phyloP scores from a whole-genome alignment of 371 early-diverging fungal species.

The Funneliformis caledonium region DNA sequence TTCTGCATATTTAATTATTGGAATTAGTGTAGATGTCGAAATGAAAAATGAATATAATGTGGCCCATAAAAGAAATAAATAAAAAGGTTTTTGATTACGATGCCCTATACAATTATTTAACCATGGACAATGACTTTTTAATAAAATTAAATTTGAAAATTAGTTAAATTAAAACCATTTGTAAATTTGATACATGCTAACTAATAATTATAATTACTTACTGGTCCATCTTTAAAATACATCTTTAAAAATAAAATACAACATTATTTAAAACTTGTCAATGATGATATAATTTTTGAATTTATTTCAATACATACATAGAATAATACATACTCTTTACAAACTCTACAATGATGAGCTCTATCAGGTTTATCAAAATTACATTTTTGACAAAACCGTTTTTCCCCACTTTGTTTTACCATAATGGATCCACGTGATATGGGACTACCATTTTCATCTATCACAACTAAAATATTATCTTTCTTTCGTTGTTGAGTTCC shows the following conservation, averaged over 20 bases:
- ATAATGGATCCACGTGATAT: constrained; percentile 38
- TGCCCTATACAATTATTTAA: constrained; percentile 53
- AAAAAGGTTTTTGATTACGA: constrained; percentile 51
- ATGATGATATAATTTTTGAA: too few species aligned
- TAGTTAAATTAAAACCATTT: neutral
- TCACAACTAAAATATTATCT: neutral
- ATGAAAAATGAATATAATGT: constrained; percentile 46
- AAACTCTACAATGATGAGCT: constrained; percentile 49
- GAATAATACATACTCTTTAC: constrained; percentile 17
- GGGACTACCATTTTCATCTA: constrained; percentile 13
- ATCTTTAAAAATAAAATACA: constrained; percentile 35
- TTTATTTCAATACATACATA: too few species aligned
- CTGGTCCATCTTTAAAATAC: constrained; percentile 55
- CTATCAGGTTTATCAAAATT: constrained; percentile 50
- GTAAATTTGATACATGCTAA: neutral
- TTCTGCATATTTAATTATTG: constrained; percentile 41
- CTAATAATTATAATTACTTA: constrained; percentile 38
- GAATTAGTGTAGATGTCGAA: constrained; percentile 46
- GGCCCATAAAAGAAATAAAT: constrained; percentile 49
- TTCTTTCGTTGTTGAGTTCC: neutral
- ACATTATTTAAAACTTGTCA: too few species aligned
- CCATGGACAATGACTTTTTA: constrained; percentile 50
- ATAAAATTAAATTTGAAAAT: neutral
- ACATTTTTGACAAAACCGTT: constrained; percentile 53
- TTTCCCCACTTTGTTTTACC: constrained; percentile 50